Evolutionary conservation across 2,329 filamentous ascomycete genomes (phyloP).

Genomic region (Atkinsonella texensis): DNA sequence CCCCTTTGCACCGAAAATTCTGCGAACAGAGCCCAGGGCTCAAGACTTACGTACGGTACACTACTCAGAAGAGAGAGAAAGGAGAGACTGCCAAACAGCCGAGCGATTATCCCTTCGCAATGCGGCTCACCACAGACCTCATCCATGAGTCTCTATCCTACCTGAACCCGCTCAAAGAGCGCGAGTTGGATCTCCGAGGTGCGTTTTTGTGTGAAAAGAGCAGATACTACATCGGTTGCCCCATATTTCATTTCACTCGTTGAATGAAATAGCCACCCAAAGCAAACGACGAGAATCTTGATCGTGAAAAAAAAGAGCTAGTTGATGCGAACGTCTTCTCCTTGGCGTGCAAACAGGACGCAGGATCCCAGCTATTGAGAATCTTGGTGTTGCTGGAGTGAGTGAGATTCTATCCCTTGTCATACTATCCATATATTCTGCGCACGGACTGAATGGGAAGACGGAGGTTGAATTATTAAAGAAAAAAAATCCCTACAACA

Average conservation of each 20-base stretch:
- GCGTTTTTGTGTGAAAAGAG: slow-evolving; percentile 71
- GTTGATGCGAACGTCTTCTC: slow-evolving; percentile 62
- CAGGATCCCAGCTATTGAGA: slow-evolving; percentile 95
- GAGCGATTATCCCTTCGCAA: slow-evolving; percentile 30
- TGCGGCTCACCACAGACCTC: slow-evolving; percentile 93
- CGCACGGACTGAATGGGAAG: not conserved
- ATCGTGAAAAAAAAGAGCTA: slow-evolving; percentile 40
- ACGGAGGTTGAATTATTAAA: not conserved
- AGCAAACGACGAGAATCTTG: slow-evolving; percentile 30
- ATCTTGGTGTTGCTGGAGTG: slow-evolving; percentile 87
- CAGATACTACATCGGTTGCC: slow-evolving; percentile 74
- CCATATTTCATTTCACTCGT: slow-evolving; percentile 1
- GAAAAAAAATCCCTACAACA: too few species aligned
- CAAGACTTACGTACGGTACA: too few species aligned
- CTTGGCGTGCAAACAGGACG: slow-evolving; percentile 59
- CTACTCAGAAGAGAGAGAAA: too few species aligned
- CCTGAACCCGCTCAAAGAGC: slow-evolving; percentile 96
- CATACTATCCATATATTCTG: not conserved
- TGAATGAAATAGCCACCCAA: not conserved
- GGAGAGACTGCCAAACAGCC: too few species aligned
- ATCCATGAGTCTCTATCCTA: slow-evolving; percentile 93
- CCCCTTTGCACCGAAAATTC: too few species aligned
- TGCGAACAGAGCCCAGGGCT: too few species aligned
- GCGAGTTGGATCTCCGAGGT: slow-evolving; percentile 99
- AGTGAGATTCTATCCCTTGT: slow-evolving; percentile 23